Percentiles rank a stretch among this genome's conserved stretches.
phyloP scores from a whole-genome alignment of 768 basidiomycete genomes.

The Kwoniella bestiolae region DNA sequence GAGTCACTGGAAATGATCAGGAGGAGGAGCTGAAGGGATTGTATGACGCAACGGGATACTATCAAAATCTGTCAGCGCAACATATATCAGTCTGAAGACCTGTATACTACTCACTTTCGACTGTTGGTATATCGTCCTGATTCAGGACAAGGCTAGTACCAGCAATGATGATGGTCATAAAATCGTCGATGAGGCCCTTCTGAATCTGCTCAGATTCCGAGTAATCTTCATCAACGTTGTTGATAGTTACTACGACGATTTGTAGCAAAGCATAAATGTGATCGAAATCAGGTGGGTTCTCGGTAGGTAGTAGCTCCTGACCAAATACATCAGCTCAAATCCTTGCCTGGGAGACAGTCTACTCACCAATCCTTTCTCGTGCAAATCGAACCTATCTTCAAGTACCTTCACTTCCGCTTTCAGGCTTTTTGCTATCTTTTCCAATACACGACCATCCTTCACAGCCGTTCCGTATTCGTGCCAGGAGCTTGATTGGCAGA shows the following conservation, averaged over 20 bases:
- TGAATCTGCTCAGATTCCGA: not conserved
- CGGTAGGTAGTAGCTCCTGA: conserved; percentile 20
- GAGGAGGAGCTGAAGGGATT: conserved; percentile 16
- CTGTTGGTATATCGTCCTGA: not conserved
- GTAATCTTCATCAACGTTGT: not conserved
- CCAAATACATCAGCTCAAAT: not conserved
- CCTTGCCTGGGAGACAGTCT: not conserved
- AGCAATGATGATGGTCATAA: conserved; percentile 9
- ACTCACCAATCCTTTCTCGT: conserved; percentile 46
- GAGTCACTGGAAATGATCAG: conserved; percentile 7
- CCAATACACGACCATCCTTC: not conserved
- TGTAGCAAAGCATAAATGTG: conserved; percentile 4
- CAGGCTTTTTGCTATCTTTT: not conserved
- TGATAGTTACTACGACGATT: not conserved
- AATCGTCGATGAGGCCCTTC: not conserved
- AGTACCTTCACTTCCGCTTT: conserved; percentile 13
- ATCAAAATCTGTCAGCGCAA: not conserved
- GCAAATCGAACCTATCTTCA: conserved; percentile 35
- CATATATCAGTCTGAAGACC: not conserved
- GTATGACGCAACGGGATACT: conserved; percentile 10
- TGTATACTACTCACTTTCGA: not conserved
- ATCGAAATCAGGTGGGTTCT: conserved; percentile 20
- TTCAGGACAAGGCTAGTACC: conserved; percentile 1
- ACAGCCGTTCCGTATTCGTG: not conserved
- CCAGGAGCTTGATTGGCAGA: not conserved